Conservation (phyloP, 2,329 filamentous ascomycete genomes). For the Trichoderma hamatum region DNA sequence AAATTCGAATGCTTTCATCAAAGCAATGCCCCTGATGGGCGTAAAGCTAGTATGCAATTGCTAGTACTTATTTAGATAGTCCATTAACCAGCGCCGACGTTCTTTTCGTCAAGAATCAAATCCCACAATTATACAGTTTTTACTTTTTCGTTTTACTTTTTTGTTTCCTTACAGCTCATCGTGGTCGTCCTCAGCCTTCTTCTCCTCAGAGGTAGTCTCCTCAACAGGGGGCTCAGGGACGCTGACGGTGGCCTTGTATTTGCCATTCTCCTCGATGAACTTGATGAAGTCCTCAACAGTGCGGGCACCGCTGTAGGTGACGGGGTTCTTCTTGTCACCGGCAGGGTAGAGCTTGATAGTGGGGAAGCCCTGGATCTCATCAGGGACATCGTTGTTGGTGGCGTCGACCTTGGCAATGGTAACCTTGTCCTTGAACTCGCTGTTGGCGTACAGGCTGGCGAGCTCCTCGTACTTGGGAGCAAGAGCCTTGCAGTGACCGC, state of each 20-base stretch:
- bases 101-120: slow-evolving; percentile 37
- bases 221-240: slow-evolving; percentile 50
- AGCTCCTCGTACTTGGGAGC: slow-evolving; percentile 97
- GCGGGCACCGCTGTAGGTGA: slow-evolving; percentile 86
- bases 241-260: slow-evolving; percentile 74
- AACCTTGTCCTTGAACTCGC: slow-evolving; percentile 80
- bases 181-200: slow-evolving; percentile 71
- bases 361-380: slow-evolving; percentile 96
- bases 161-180: slow-evolving; percentile 71
- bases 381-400: slow-evolving; percentile 92
- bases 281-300: slow-evolving; percentile 88
- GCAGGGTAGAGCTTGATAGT: slow-evolving; percentile 98
- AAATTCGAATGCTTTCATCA: slow-evolving; percentile 24
- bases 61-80: slow-evolving; percentile 28
- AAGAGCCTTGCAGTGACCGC: slow-evolving; percentile 98
- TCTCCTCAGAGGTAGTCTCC: slow-evolving; percentile 57
- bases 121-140: slow-evolving; percentile 36
- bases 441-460: slow-evolving; percentile 72
- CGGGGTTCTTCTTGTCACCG: slow-evolving; percentile 79
- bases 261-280: slow-evolving; percentile 95
- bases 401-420: slow-evolving; percentile 97
- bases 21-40: slow-evolving; percentile 34
- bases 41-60: slow-evolving; percentile 35
- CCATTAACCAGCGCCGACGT: slow-evolving; percentile 41
- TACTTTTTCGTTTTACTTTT: slow-evolving; percentile 33